Percentiles rank a stretch among this genome's conserved stretches.
Evolutionary conservation across 202 grass and related monocot species (phyloP).

Genomic region (Sporobolus alterniflorus): DNA sequence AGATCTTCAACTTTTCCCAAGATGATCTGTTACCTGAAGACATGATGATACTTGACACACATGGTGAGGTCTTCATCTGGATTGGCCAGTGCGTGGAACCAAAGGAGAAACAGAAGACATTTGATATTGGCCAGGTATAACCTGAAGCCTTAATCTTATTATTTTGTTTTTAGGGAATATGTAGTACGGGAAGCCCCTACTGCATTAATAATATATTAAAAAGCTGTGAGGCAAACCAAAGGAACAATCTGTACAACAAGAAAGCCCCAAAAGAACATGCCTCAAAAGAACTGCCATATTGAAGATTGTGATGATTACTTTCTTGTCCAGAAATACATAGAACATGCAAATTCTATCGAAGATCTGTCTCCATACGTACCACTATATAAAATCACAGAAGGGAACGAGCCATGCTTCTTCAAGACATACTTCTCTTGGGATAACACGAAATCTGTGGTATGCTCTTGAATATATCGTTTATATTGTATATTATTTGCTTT

Average conservation of each 20-base stretch:
- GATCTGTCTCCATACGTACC: slow-evolving; percentile 77
- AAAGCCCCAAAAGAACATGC: too few species aligned
- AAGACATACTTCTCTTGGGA: slow-evolving; percentile 97
- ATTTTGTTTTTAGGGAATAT: slow-evolving; percentile 17
- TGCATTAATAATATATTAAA: too few species aligned
- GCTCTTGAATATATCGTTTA: slow-evolving; percentile 35
- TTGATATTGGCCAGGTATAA: too few species aligned
- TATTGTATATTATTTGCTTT: slow-evolving; percentile 13
- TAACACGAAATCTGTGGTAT: slow-evolving; percentile 74
- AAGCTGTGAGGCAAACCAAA: too few species aligned
- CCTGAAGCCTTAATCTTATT: slow-evolving; percentile 28
- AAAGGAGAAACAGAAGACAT: slow-evolving; percentile 47
- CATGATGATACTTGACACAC: slow-evolving; percentile 91
- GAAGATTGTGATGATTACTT: slow-evolving; percentile 9
- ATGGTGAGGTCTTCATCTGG: slow-evolving; percentile 93
- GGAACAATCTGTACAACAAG: too few species aligned
- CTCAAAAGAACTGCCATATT: slow-evolving; percentile 6
- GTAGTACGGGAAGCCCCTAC: too few species aligned
- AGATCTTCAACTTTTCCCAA: slow-evolving; percentile 98
- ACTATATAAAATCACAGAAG: slow-evolving; percentile 90
- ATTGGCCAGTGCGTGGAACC: slow-evolving; percentile 82
- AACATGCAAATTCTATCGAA: slow-evolving; percentile 82
- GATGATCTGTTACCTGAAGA: slow-evolving; percentile 99
- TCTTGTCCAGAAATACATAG: slow-evolving; percentile 84
- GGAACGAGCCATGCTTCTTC: slow-evolving; percentile 91